phyloP scores from a whole-genome alignment of 371 early-diverging fungal genomes.

The Phascolomyces articulosus region DNA sequence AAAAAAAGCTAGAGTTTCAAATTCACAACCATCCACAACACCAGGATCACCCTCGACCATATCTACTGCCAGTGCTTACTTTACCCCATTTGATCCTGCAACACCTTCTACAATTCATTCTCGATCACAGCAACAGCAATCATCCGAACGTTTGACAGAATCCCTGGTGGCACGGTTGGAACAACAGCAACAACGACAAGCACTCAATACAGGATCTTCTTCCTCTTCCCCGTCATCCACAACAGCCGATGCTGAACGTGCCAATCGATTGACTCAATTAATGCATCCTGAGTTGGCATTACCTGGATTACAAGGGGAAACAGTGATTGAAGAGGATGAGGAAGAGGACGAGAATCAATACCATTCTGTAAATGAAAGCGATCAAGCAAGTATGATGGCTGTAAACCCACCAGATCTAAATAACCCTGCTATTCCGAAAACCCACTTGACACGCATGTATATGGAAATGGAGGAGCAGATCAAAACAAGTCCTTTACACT shows the following conservation, averaged over 20 bases:
- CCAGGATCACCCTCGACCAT: not conserved
- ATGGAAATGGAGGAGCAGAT: conserved; percentile 11
- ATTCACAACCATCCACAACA: not conserved
- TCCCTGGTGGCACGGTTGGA: too few species aligned
- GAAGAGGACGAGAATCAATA: conserved; percentile 11
- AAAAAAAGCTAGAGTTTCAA: too few species aligned
- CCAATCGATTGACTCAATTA: not conserved
- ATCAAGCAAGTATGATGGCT: not conserved
- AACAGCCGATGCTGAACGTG: not conserved
- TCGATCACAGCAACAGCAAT: too few species aligned
- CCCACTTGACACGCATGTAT: conserved; percentile 15
- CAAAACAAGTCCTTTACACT: conserved; percentile 21
- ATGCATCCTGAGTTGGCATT: not conserved
- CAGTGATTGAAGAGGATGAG: not conserved
- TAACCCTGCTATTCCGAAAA: conserved; percentile 15
- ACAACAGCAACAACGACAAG: not conserved
- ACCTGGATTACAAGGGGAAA: not conserved
- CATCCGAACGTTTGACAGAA: too few species aligned
- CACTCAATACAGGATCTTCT: not conserved
- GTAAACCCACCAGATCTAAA: not conserved
- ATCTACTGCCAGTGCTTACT: not conserved
- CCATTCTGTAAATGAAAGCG: conserved; percentile 14
- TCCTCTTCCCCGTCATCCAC: not conserved
- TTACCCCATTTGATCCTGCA: too few species aligned
- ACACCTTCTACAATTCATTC: too few species aligned